A percentile compares a stretch with the other conserved stretches of the same genome.
Conservation (phyloP, 345 rosid species). For the Stellera chamaejasme region DNA sequence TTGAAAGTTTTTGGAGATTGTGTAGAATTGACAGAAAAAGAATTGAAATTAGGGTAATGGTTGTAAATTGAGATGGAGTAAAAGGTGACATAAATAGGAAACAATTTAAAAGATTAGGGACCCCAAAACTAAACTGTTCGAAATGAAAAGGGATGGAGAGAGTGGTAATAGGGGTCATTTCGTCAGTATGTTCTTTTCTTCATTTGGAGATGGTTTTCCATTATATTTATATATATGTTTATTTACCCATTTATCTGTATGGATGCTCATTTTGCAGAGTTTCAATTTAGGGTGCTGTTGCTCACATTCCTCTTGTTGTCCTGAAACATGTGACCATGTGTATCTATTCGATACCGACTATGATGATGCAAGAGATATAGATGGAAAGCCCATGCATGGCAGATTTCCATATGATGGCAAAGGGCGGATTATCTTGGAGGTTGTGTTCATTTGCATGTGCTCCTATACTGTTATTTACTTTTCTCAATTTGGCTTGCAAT, state of each 20-base stretch:
- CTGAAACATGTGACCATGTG: conserved; percentile 81
- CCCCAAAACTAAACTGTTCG: too few species aligned
- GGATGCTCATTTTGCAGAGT: conserved; percentile 31
- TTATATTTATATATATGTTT: neutral
- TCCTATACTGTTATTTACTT: neutral
- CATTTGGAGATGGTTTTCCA: neutral
- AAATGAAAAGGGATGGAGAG: too few species aligned
- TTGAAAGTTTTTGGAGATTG: too few species aligned
- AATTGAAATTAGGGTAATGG: too few species aligned
- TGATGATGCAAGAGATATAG: conserved; percentile 85
- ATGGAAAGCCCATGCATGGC: conserved; percentile 62
- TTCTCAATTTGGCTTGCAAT: neutral
- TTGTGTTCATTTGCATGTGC: conserved; percentile 14
- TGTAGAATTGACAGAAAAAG: too few species aligned
- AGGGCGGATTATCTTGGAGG: conserved; percentile 84
- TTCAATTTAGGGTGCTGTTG: conserved; percentile 74
- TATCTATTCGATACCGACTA: conserved; percentile 88
- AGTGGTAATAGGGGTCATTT: conserved; percentile 36
- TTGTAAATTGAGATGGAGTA: too few species aligned
- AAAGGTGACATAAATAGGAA: too few species aligned
- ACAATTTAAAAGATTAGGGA: too few species aligned
- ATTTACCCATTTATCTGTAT: neutral
- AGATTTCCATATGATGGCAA: conserved; percentile 84
- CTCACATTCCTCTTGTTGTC: conserved; percentile 44
- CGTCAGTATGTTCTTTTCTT: neutral